These are phyloP conservation scores for Suhomyces emberorum DNA, from an alignment of 805 yeast genomes.

Conservation along the genomic window DNA sequence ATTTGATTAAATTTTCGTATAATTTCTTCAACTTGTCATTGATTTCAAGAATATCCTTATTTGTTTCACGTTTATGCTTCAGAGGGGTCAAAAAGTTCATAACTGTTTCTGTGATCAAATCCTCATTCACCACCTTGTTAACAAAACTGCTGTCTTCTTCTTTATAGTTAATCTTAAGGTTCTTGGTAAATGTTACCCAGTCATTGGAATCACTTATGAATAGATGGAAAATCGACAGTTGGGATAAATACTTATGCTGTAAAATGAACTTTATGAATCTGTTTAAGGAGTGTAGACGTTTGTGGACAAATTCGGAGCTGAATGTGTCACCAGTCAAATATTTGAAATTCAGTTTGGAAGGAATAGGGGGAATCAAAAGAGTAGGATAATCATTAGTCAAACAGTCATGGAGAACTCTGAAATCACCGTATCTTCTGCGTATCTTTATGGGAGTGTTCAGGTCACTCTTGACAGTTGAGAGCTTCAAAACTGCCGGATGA, in stretches of 20 bases:
- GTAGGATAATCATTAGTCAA: slow-evolving; percentile 79
- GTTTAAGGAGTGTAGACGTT: slow-evolving; percentile 76
- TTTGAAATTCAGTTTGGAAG: slow-evolving; percentile 87
- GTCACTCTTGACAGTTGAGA: slow-evolving; percentile 17
- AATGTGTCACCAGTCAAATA: slow-evolving; percentile 93
- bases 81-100: slow-evolving; percentile 88
- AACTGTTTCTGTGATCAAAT: slow-evolving; percentile 83
- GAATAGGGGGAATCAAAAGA: slow-evolving; percentile 86
- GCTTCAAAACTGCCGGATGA: slow-evolving; percentile 51
- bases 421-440: slow-evolving; percentile 84
- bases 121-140: slow-evolving; percentile 52
- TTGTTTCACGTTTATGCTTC: slow-evolving; percentile 66
- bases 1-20: slow-evolving; percentile 74
- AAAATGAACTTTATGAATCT: slow-evolving; percentile 72
- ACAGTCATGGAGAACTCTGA: slow-evolving; percentile 72
- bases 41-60: slow-evolving; percentile 59
- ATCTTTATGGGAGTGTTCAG: slow-evolving; percentile 40
- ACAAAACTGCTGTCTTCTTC: slow-evolving; percentile 20
- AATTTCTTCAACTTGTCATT: slow-evolving; percentile 78
- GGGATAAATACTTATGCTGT: slow-evolving; percentile 67
- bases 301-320: slow-evolving; percentile 75
- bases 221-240: slow-evolving; percentile 65
- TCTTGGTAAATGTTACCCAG: slow-evolving; percentile 67
- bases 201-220: slow-evolving; percentile 68
- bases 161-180: slow-evolving; percentile 39